phyloP scores from a whole-genome alignment of 352 stramenopile species.

The Phytophthora hibernalis region DNA sequence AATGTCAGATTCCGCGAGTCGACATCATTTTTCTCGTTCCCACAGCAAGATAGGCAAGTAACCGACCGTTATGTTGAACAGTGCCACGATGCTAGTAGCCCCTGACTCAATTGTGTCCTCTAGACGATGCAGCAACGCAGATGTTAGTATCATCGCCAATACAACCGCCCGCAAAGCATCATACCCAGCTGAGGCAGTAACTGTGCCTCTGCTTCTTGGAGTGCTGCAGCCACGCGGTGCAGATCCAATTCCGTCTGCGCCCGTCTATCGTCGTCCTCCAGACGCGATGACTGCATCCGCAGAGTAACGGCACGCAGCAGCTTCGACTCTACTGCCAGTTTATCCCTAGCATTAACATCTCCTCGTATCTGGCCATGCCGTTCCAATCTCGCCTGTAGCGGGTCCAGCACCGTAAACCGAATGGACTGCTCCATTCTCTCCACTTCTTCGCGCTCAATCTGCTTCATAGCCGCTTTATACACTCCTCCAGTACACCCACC shows the following conservation, averaged over 20 bases:
- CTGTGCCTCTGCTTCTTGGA: conserved; percentile 46
- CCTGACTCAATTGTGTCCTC: conserved; percentile 48
- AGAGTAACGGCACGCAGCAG: conserved; percentile 34
- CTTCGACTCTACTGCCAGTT: conserved; percentile 30
- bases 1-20: not conserved
- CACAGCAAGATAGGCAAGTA: not conserved
- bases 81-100: conserved; percentile 45
- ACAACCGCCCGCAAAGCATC: conserved; percentile 3
- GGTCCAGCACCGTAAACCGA: conserved; percentile 79
- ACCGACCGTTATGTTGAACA: conserved; percentile 75
- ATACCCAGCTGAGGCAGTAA: conserved; percentile 55
- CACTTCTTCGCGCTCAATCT: conserved; percentile 59
- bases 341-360: conserved; percentile 41
- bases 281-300: conserved; percentile 41
- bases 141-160: conserved; percentile 3
- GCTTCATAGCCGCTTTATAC: conserved; percentile 58
- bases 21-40: not conserved
- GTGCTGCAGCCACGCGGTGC: conserved; percentile 45
- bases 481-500: conserved; percentile 36
- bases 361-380: conserved; percentile 53
- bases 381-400: conserved; percentile 60
- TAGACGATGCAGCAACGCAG: conserved; percentile 13
- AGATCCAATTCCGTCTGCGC: conserved; percentile 46
- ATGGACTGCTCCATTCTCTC: conserved; percentile 82
- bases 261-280: conserved; percentile 56